These are phyloP conservation scores for Galerina marginata DNA, from an alignment of 768 basidiomycete species.

Conservation along the genomic window DNA sequence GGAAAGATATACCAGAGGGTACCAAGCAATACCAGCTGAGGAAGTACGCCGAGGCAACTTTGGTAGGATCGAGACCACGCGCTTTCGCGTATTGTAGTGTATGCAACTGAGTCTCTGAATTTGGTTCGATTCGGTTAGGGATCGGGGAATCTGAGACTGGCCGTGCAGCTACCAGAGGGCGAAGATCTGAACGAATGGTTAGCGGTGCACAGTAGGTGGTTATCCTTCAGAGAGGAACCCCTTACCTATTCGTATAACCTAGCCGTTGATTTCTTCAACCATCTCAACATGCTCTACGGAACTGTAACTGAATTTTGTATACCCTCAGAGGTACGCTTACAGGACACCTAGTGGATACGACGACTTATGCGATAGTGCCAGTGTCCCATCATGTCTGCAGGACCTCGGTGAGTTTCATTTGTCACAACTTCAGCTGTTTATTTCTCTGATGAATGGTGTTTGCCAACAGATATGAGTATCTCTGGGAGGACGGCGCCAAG, in stretches of 20 bases:
- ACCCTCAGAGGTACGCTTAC: slow-evolving; percentile 74
- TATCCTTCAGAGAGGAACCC: not conserved
- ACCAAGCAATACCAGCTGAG: slow-evolving; percentile 98
- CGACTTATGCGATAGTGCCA: slow-evolving; percentile 30
- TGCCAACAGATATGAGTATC: slow-evolving; percentile 80
- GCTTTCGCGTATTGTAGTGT: not conserved
- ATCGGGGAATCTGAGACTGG: slow-evolving; percentile 91
- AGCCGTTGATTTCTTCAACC: slow-evolving; percentile 99
- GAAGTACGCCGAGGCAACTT: slow-evolving; percentile 96
- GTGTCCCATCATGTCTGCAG: slow-evolving; percentile 98
- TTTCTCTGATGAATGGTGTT: not conserved
- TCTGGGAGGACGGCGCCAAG: slow-evolving; percentile 90
- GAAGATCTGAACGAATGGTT: slow-evolving; percentile 99
- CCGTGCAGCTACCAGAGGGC: slow-evolving; percentile 94
- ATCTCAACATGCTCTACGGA: slow-evolving; percentile 98
- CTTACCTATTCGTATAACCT: not conserved
- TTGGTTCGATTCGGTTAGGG: slow-evolving; percentile 55
- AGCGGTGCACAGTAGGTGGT: slow-evolving; percentile 89
- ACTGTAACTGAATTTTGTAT: slow-evolving; percentile 99
- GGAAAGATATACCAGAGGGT: slow-evolving; percentile 93
- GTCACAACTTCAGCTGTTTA: not conserved
- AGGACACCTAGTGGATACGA: not conserved
- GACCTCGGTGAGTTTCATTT: slow-evolving; percentile 70
- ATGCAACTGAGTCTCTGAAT: slow-evolving; percentile 10
- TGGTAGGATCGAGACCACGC: slow-evolving; percentile 52